Base-by-base conservation (phyloP, 352 stramenopile species). In the Phytophthora cryptogea region DNA sequence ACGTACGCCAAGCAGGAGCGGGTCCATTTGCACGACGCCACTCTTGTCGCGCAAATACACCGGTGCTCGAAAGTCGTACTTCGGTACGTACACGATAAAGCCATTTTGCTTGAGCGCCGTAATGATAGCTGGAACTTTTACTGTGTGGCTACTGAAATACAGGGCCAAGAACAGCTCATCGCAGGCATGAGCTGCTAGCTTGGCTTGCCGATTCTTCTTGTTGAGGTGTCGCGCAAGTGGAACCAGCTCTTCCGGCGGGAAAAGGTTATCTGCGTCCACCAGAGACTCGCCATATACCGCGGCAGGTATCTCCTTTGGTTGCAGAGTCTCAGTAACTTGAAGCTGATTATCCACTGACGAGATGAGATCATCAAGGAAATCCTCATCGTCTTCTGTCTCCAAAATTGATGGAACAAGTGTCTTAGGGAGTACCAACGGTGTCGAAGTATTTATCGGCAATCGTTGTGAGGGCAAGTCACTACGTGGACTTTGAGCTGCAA, bases 1-100 rank as follows among this genome's bases (percentile, higher is more conserved):
- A 32, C 73, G 80, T 20, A 92, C 77, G n/a, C 76, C 79, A 35
- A 86, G 80, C 48, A 92, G 61, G 46, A 88, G 47, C 9, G 86
- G 81, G 14, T 95, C 76, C 53, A 95, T 82, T 57, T 98, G 90
- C 23, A 98, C 78, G 36, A 83, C 68, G 27, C 90, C 87, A 40
- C 88, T 83, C 49, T 78, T 88, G 65, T 98, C 92, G 23, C 78
- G 78, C 17, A 98, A 73, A 71, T 97, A 98, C 32, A 98, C 89
- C 10, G 92, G 91, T 2, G 83, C 90, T 44, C 90, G 89, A 20
- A 97, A 59, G 56, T 98, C 92, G 63, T 97, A 98, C 41, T 87
- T 85, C 8, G 94, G 94, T 11, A 98, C 70, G 68, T 97, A 98
- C 20, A 96, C 91, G 20, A 97, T 86, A 60, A 98, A 91, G 8